A percentile compares a stretch with the other conserved stretches of the same genome.
Evolutionary conservation across 2,329 filamentous ascomycete genomes (phyloP).

Genomic region (Xenosphaeropsis pyriputrescens): DNA sequence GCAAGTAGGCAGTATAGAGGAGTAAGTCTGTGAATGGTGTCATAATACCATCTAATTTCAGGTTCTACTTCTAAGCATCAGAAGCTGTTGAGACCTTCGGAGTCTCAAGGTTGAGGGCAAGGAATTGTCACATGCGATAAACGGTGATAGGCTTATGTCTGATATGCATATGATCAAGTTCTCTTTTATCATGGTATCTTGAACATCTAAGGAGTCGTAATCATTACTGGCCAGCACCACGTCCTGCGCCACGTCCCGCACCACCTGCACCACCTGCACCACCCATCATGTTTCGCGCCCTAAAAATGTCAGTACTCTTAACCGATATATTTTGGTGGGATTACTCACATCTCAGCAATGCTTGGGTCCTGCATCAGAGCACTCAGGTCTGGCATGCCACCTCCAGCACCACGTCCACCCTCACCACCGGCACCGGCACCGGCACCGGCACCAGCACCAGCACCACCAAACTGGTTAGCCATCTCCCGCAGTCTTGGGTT

Average conservation of each 20-base stretch:
- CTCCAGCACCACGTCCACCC: conserved; percentile 36
- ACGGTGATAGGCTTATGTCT: too few species aligned
- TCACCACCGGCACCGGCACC: conserved; percentile 29
- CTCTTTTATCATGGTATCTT: background rate
- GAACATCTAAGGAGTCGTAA: background rate
- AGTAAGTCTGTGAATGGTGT: too few species aligned
- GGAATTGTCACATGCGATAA: too few species aligned
- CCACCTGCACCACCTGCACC: conserved; percentile 27
- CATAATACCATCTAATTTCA: too few species aligned
- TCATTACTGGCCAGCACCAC: conserved; percentile 9
- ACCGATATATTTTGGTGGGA: conserved; percentile 1
- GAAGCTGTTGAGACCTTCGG: too few species aligned
- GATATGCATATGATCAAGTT: too few species aligned
- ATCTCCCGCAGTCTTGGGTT: conserved; percentile 82
- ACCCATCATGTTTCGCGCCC: conserved; percentile 56
- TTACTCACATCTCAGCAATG: conserved; percentile 81
- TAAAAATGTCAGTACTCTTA: conserved; percentile 6
- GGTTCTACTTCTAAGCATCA: too few species aligned
- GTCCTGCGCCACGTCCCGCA: conserved; percentile 14
- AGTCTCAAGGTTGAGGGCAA: too few species aligned
- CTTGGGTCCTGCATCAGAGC: conserved; percentile 83
- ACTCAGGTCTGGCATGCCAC: conserved; percentile 79
- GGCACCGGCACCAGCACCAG: conserved; percentile 31
- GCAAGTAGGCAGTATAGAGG: too few species aligned
- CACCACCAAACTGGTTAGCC: conserved; percentile 63